Base-by-base conservation (phyloP, 129 eudicot genomes). In the Chrysanthemum makinoi region DNA sequence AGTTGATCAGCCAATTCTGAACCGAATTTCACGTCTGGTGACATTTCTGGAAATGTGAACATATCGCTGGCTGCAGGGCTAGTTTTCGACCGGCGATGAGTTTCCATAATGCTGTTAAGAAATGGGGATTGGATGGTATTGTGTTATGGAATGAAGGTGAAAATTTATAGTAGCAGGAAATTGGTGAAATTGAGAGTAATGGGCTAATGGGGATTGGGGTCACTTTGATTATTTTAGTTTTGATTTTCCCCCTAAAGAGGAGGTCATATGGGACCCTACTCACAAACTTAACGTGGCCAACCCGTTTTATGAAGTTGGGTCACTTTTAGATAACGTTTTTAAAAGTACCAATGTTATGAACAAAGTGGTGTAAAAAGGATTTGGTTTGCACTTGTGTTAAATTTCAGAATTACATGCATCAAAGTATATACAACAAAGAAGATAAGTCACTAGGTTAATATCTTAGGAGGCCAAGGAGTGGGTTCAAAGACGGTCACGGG, bases 1-100 rank as follows among this genome's bases (percentile, higher is more conserved):
- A 89, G 64, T 24, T 86, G 91, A 80, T 89, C 96, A 8, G 96
- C 96, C 30, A 89, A 75, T 51, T 88, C 82, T 5, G 77, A 66
- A 18, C 73, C 87, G 6, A 35, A 20, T 2, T 78, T 59, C 1
- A 47, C 18, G 12, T 76, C 59, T 3, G 49, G 72, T 18, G 80
- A 74, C 64, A 73, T 74, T 10, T 77, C 73, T 0, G 94, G 87
- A 28, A 87, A 87, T 5, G 89, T 79, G 66, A 87, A 88, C 30
- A 75, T 72, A 57, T 85, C 86, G 56, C 77, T 74, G 33, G 0
- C 1, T 0, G 81, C 55, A 5, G 89, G 74, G 48, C 60, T 73
- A 4, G 54, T 20, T 62, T 66, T 79, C 15, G 64, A 72, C 49
- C 75, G 77, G 68, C 43, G 69, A 17, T 65, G 75, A 16, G 61